Evolutionary conservation across 1,139 yeast genomes (phyloP), one percentile per base, ranked within the genome.

Genomic region (Taphrina deformans): DNA sequence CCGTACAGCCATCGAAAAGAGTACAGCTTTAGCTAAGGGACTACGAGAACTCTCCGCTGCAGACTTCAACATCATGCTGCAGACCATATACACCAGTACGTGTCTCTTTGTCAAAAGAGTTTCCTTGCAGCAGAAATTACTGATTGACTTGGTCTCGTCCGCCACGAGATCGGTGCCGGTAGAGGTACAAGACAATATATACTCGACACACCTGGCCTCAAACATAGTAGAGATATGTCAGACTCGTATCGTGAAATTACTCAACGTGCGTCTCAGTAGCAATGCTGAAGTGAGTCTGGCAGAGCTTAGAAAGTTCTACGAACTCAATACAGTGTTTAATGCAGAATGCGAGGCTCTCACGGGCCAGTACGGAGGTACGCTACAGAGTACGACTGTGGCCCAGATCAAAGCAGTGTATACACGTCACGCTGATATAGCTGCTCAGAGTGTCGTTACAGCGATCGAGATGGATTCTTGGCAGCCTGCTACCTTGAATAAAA

Each of bases 321-420:
- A 88, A 2, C 78, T 89, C 23, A 84, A 86, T 60, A 83, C 86
- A 0, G 80, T 87, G 26, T 92, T 91, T 72, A 78, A 91, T 44
- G 84, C 84, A 61, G 96, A 90, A 73, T 89, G 97, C 74, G 99
- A 93, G 74, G 80, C 86, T 14, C 84, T 92, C 6, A 85, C 90
- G 55, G 97, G 97, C 0, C 86, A 85, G 31, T 82, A 84, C 51
- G 81, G 83, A 16, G 81, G 84, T 1, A 84, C 83, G 16, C 77
- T 92, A 55, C 83, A 87, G 65, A 78, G 83, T 29, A 83, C 87
- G 74, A 74, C 84, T 65, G 79, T 77, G 59, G 72, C 70, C 33
- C 76, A 88, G 58, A 78, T 82, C 12, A 73, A 74, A 2, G 78
- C 79, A 18, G 79, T 89, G 69, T 92, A 85, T 51, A 80, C 79